A percentile compares a stretch with the other conserved stretches of the same genome.
Conservation (phyloP, 176 grass and related monocot genomes). For the Musa beccarii region DNA sequence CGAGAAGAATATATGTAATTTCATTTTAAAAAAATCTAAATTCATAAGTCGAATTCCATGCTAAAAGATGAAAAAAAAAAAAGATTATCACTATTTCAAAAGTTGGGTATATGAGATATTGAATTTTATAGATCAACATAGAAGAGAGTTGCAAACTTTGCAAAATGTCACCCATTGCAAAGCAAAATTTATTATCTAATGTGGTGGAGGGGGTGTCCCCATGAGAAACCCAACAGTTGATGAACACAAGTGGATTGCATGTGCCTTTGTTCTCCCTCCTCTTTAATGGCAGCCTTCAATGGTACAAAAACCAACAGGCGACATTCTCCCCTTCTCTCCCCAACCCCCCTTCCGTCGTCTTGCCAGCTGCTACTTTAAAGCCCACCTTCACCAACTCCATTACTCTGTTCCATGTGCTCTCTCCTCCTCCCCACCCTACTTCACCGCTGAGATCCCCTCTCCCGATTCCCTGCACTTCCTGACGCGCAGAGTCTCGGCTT, state of each 20-base stretch:
- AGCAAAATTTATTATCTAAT: no score
- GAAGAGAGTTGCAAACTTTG: no score
- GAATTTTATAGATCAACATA: no score
- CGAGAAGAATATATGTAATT: no score
- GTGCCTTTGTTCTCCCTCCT: not conserved
- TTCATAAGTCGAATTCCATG: no score
- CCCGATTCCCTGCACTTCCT: not conserved
- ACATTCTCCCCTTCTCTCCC: not conserved
- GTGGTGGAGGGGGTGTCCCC: no score
- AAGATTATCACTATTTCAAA: no score
- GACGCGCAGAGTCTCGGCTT: not conserved
- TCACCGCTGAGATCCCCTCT: not conserved
- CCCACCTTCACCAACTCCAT: not conserved
- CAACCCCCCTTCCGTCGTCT: not conserved
- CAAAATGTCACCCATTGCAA: no score
- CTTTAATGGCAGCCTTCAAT: not conserved
- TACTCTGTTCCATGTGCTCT: not conserved
- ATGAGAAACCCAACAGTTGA: no score
- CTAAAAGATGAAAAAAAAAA: no score
- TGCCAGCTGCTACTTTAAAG: not conserved
- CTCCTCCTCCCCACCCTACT: not conserved
- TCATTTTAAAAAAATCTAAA: no score
- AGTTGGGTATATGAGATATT: no score
- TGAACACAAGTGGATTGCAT: not conserved
- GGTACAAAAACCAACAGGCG: not conserved